These are phyloP conservation scores for Mollisiaceae sp. DNA, from an alignment of 2,329 filamentous ascomycete genomes.

Conservation along the genomic window DNA sequence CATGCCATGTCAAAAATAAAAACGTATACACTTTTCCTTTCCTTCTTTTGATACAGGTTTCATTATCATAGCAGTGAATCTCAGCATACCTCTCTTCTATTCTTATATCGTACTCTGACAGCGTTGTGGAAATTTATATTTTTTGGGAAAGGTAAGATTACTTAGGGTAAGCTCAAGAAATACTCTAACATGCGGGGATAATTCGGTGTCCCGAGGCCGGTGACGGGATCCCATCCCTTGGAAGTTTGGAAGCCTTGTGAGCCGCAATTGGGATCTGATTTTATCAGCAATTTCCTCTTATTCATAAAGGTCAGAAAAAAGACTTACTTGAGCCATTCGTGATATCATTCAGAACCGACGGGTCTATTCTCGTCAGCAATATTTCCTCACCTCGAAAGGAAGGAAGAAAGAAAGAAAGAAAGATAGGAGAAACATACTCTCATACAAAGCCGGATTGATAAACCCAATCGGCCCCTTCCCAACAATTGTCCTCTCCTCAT, in stretches of 20 bases:
- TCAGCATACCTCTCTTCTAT: too few relatives aligned
- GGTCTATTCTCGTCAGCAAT: constrained; percentile 14
- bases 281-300: background rate
- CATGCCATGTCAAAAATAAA: too few relatives aligned
- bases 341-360: constrained; percentile 41
- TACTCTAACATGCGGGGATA: constrained; percentile 12
- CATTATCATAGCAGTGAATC: too few relatives aligned
- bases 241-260: constrained; percentile 41
- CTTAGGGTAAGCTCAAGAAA: constrained; percentile 27
- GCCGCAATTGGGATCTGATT: constrained; percentile 39
- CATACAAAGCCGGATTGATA: constrained; percentile 42
- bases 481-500: constrained; percentile 44
- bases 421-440: constrained; percentile 27
- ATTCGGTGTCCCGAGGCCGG: constrained; percentile 20
- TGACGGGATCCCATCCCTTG: constrained; percentile 15
- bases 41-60: too few relatives aligned
- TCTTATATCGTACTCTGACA: too few relatives aligned
- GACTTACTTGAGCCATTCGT: constrained; percentile 33
- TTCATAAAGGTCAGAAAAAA: background rate
- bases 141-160: too few relatives aligned
- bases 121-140: too few relatives aligned
- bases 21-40: too few relatives aligned
- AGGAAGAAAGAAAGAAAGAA: background rate
- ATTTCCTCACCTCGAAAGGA: too few relatives aligned
- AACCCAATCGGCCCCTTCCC: constrained; percentile 46